phyloP scores from a whole-genome alignment of 2,329 filamentous ascomycete species.

The Aspergillus awamori region DNA sequence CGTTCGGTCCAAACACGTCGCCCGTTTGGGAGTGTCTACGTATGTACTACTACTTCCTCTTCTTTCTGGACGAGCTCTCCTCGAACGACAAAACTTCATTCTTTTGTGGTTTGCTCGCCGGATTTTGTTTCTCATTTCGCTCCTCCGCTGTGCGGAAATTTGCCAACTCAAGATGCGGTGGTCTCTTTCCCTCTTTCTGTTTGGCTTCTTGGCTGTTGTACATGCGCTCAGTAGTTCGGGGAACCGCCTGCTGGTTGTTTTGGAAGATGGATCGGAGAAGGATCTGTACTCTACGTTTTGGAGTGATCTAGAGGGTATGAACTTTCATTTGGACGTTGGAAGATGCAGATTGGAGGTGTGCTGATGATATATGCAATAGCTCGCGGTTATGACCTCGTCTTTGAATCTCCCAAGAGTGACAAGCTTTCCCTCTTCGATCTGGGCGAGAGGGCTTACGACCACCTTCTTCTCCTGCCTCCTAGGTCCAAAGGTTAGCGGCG shows the following conservation, averaged over 20 bases:
- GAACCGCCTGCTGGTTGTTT: conserved; percentile 77
- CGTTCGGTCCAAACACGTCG: conserved; percentile 48
- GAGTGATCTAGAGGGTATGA: conserved; percentile 51
- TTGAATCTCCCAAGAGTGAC: conserved; percentile 81
- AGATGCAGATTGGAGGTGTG: neutral
- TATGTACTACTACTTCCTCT: neutral
- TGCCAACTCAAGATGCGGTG: conserved; percentile 67
- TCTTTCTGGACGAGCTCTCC: conserved; percentile 26
- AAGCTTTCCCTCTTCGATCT: conserved; percentile 77
- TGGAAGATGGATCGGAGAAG: conserved; percentile 82
- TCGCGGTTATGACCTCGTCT: conserved; percentile 78
- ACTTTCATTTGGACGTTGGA: neutral
- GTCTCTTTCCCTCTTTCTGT: conserved; percentile 69
- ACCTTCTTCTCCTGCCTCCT: conserved; percentile 83
- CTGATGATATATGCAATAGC: conserved; percentile 53
- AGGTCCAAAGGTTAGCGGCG: conserved; percentile 75
- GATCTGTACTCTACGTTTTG: conserved; percentile 78
- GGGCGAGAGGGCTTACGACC: conserved; percentile 87
- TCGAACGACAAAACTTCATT: conserved; percentile 12
- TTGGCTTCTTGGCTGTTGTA: conserved; percentile 57
- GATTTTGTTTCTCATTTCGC: conserved; percentile 21
- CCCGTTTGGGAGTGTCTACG: conserved; percentile 31
- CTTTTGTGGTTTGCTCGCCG: conserved; percentile 4
- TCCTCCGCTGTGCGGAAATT: conserved; percentile 38
- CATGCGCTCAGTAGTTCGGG: conserved; percentile 79